A percentile compares a stretch with the other conserved stretches of the same genome.
phyloP scores from a whole-genome alignment of 306 rosid genomes.

The Cucurbita ficifolia region DNA sequence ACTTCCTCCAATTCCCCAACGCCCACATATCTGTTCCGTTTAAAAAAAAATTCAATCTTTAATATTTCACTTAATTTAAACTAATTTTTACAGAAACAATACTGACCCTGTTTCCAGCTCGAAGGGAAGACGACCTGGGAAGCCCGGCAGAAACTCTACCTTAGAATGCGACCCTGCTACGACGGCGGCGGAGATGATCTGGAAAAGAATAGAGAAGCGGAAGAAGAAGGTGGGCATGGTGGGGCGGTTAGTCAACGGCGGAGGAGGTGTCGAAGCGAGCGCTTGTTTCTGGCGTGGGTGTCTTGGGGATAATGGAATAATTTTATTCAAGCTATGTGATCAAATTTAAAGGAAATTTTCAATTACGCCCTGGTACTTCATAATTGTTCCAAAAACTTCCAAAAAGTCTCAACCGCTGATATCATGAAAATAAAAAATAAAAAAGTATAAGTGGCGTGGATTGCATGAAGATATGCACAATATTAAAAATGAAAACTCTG shows the following conservation, averaged over 20 bases:
- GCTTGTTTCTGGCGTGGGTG: neutral
- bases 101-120: conserved; percentile 55
- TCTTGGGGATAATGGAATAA: too few species aligned
- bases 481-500: too few species aligned
- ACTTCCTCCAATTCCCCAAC: conserved; percentile 48
- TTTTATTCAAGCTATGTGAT: too few species aligned
- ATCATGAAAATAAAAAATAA: too few species aligned
- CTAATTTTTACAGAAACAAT: neutral
- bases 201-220: neutral
- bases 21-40: conserved; percentile 41
- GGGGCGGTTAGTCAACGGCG: neutral
- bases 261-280: neutral
- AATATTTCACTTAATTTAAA: neutral
- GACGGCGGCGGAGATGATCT: neutral
- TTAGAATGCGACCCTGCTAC: neutral
- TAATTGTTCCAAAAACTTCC: too few species aligned
- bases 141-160: conserved; percentile 51
- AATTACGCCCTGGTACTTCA: too few species aligned
- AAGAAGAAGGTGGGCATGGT: neutral
- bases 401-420: too few species aligned
- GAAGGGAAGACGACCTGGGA: conserved; percentile 54
- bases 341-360: too few species aligned
- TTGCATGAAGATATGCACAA: too few species aligned
- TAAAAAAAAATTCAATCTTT: neutral
- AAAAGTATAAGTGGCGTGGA: too few species aligned